These are phyloP conservation scores for Tetrahymena malaccensis DNA, from an alignment of 73 alveolate genomes.

Conservation along the genomic window DNA sequence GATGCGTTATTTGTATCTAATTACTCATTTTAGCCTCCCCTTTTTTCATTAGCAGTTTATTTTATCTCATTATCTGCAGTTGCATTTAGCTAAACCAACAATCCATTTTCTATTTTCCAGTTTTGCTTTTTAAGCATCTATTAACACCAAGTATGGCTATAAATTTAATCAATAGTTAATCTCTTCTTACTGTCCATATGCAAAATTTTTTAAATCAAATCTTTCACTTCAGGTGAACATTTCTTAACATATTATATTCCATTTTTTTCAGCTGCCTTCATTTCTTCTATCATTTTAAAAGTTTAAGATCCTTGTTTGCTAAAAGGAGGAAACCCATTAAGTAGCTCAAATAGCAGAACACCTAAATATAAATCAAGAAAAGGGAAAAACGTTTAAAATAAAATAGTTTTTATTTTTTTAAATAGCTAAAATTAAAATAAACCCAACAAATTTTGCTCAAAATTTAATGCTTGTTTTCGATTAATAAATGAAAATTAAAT, in stretches of 20 bases:
- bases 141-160: conserved; percentile 10
- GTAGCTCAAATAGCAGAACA: conserved; percentile 15
- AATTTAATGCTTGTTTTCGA: too few relatives aligned
- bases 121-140: neutral
- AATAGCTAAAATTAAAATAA: too few relatives aligned
- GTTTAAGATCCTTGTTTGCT: neutral
- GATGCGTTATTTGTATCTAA: neutral
- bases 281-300: neutral
- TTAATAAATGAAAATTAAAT: too few relatives aligned
- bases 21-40: neutral
- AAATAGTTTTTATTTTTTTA: too few relatives aligned
- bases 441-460: too few relatives aligned
- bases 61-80: neutral
- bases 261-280: neutral
- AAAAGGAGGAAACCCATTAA: conserved; percentile 34
- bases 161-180: conserved; percentile 11
- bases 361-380: neutral
- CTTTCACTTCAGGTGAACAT: neutral
- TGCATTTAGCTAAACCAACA: neutral
- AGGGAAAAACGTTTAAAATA: too few relatives aligned
- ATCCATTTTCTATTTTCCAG: neutral
- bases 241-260: neutral
- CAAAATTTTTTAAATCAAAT: conserved; percentile 5
- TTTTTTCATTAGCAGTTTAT: neutral
- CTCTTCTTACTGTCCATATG: conserved; percentile 11